Conservation (phyloP, 495 filamentous ascomycete species). For the Penicillium arizonense region DNA sequence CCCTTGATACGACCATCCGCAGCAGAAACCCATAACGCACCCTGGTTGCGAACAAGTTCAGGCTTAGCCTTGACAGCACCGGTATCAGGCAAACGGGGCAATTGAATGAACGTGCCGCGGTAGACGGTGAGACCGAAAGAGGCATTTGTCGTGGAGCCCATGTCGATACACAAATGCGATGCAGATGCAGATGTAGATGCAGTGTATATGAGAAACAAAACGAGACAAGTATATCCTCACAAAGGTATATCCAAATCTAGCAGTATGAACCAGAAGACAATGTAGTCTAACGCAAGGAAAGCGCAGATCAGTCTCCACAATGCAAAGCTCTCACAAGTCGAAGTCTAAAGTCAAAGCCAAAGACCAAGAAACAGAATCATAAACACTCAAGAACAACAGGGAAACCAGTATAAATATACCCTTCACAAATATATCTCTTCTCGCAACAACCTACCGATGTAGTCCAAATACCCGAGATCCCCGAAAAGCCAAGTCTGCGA, state of each 20-base stretch:
- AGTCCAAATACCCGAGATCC: neutral
- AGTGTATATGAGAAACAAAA: no score
- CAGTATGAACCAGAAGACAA: neutral
- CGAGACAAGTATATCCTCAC: no score
- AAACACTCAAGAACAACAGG: neutral
- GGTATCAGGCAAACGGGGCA: slow-evolving; percentile 21
- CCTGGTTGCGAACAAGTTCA: slow-evolving; percentile 37
- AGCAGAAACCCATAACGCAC: slow-evolving; percentile 62
- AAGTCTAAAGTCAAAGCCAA: no score
- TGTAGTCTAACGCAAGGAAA: neutral
- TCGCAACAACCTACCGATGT: neutral
- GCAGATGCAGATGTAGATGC: no score
- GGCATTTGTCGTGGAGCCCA: neutral
- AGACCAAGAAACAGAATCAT: neutral
- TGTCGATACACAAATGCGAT: neutral
- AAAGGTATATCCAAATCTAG: neutral
- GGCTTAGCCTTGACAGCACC: slow-evolving; percentile 15
- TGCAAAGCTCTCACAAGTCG: neutral
- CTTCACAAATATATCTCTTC: neutral
- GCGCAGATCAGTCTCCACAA: neutral
- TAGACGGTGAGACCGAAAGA: slow-evolving; percentile 24
- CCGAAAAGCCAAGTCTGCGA: no score
- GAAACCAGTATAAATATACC: neutral
- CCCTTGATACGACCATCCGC: slow-evolving; percentile 57
- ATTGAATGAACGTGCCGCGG: slow-evolving; percentile 43